Evolutionary conservation across 139 green algal species (phyloP), one percentile per base, ranked within the genome.

Genomic region (Chlorella vulgaris): DNA sequence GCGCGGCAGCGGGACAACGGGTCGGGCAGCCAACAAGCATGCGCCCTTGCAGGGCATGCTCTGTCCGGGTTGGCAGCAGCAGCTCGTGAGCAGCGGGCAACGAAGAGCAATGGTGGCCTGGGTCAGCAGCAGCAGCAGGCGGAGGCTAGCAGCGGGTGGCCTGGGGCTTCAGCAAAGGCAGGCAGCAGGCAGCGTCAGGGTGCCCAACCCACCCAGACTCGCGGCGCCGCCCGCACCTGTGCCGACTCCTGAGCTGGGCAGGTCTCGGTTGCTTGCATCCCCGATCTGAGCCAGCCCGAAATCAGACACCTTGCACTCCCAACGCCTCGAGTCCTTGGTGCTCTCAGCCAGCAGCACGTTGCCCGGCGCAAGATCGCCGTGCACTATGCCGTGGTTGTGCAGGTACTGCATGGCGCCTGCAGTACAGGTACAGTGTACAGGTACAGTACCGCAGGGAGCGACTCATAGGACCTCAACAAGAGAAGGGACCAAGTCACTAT

Each of bases 281-380:
- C 55, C 55, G 55, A 65, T 65, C 55, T 29, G 15, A 8, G 68
- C 40, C 26, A 75, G 68, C 40, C 68, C 68, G 38, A 75, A 75
- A 38, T 61, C 68, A 24, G 22, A 36, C 2, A 80, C 51, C 73
- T 69, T 63, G 43, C 43, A 51, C 33, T 40, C 53, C 73, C 73
- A 80, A 3, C 73, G 53, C 5, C 73, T 81, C 21, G 33, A 26
- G 60, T 89, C 84, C 10, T 83, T 42, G 40, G 61, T 63, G 24
- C 13, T 18, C 60, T 15, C 31, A 28, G 28, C 65, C 26, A 80
- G 61, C 55, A 89, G 86, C 22, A 90, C 69, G 61, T 88, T 87
- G 78, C 83, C 88, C 73, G 77, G 70, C 10, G 80, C 83, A 1
- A 91, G 66, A 53, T 88, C 85, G 5, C 86, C 83, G 29, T 91